These are phyloP conservation scores for Ophiocordyceps robertsii DNA, from an alignment of 2,329 filamentous ascomycete genomes.

Conservation along the genomic window DNA sequence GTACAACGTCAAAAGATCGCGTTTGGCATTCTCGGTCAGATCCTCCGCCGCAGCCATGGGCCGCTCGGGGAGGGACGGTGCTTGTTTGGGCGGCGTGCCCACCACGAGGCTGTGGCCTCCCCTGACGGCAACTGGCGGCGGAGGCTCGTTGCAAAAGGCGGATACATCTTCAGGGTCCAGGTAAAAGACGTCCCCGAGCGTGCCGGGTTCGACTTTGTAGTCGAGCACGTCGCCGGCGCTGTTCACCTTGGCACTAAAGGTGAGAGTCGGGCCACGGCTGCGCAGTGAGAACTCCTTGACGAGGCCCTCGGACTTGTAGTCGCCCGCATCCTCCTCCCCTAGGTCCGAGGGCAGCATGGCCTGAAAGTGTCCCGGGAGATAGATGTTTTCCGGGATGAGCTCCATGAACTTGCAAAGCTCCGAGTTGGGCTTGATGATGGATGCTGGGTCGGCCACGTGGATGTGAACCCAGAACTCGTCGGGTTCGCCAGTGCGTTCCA, in stretches of 20 bases:
- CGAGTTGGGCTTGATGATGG: conserved; percentile 48
- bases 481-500: conserved; percentile 42
- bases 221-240: conserved; percentile 38
- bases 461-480: conserved; percentile 61
- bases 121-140: conserved; percentile 6
- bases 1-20: conserved; percentile 33
- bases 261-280: conserved; percentile 37
- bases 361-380: conserved; percentile 42
- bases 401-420: conserved; percentile 47
- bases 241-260: conserved; percentile 48
- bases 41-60: conserved; percentile 28
- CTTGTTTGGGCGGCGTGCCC: conserved; percentile 10
- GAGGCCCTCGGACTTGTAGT: conserved; percentile 21
- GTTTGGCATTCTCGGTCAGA: conserved; percentile 26
- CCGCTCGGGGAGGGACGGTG: conserved; percentile 17
- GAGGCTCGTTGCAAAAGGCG: conserved; percentile 24
- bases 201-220: conserved; percentile 38
- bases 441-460: conserved; percentile 68
- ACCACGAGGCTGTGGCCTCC: conserved; percentile 14
- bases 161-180: conserved; percentile 40
- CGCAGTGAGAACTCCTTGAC: conserved; percentile 42
- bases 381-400: conserved; percentile 44
- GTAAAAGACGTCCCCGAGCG: conserved; percentile 40
- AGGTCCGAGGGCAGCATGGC: conserved; percentile 40
- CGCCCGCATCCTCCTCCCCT: conserved; percentile 13